Evolutionary conservation across 352 stramenopile genomes (phyloP), one percentile per base, ranked within the genome.

Genomic region (Peronospora belbahrii): DNA sequence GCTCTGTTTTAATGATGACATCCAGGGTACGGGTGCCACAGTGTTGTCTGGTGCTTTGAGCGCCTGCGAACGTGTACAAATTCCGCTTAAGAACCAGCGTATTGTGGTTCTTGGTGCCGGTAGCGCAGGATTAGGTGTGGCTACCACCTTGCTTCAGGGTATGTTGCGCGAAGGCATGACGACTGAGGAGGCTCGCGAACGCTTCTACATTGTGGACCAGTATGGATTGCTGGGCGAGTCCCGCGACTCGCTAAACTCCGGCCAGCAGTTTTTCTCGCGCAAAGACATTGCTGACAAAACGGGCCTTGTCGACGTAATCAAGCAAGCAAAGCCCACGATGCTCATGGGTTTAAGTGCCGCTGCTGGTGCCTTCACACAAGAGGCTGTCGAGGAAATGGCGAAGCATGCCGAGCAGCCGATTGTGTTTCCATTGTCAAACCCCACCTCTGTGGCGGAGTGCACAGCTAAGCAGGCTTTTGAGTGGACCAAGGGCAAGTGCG

Each of bases 381-480:
- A 87, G 43, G 78, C 71, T 22, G 59, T 91, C 13, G 54, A 80
- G 38, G 70, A 94, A 35, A 98, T 98, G 90, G 71, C 84, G 20
- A 84, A 82, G 57, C 73, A 91, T 48, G 75, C 67, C 22, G 73
- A 93, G 27, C 69, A 81, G 36, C 95, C 95, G 0, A 97, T 98
- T 55, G 94, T 98, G 37, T 98, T 98, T 56, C 89, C 95, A 40
- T 69, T 98, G 10, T 97, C 87, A 20, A 98, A 98, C 61, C 95
- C 95, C 31, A 98, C 95, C 2, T 94, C 74, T 1, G 91, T 96
- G 32, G 93, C 95, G 14, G 95, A 99, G 66, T 98, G 94, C 59
- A 97, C 95, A 11, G 93, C 95, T 13, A 67, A 96, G 62, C 74
- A 99, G 62, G 95, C 95, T 4, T 98, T 98, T 67, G 70, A 93